Evolutionary conservation across 768 basidiomycete species (phyloP).

Genomic region (Vishniacozyma victoriae): DNA sequence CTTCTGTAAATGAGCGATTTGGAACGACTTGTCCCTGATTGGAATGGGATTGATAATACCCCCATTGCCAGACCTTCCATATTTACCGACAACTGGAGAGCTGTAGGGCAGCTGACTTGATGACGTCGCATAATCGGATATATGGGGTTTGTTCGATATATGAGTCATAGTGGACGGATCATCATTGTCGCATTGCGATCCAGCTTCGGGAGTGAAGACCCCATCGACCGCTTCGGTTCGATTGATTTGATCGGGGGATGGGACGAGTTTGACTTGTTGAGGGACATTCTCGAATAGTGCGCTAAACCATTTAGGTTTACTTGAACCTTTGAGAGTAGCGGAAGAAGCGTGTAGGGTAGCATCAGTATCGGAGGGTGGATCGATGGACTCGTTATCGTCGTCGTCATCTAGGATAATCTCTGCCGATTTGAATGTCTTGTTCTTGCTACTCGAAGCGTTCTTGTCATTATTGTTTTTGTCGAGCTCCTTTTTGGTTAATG

Average conservation of each 20-base stretch:
- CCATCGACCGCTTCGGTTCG: background rate
- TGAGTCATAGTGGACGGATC: conserved; percentile 12
- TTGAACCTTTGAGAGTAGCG: background rate
- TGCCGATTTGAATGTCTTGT: no score
- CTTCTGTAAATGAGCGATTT: no score
- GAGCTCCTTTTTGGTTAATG: background rate
- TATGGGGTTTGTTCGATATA: background rate
- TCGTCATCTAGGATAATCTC: no score
- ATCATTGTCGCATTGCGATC: background rate
- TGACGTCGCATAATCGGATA: background rate
- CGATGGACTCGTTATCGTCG: background rate
- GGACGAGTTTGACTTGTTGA: background rate
- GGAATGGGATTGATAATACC: background rate
- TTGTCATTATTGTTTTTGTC: background rate
- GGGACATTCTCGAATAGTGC: no score
- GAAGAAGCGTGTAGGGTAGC: background rate
- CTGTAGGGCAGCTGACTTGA: conserved; percentile 16
- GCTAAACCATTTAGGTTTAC: no score
- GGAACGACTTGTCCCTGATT: no score
- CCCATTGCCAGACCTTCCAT: background rate
- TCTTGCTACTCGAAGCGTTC: background rate
- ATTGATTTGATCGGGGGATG: background rate
- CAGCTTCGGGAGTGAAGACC: background rate
- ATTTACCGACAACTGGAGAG: conserved; percentile 11
- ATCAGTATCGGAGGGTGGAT: background rate